Conservation (phyloP, 2,329 filamentous ascomycete species). For the Cercospora sp. region DNA sequence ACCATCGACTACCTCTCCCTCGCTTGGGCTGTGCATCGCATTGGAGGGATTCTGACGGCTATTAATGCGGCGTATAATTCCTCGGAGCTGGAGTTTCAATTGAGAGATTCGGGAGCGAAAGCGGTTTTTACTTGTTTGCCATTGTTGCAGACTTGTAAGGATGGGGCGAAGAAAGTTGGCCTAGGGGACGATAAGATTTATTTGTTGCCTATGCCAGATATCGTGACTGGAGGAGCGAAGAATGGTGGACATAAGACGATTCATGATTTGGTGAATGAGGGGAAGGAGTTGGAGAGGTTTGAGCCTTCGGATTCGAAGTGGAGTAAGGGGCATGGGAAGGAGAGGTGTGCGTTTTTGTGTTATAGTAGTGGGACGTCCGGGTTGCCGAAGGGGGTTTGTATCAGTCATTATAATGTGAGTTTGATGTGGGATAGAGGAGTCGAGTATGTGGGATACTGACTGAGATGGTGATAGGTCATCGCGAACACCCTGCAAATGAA, state of each 20-base stretch:
- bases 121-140: slow-evolving; percentile 71
- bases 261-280: slow-evolving; percentile 64
- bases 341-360: slow-evolving; percentile 72
- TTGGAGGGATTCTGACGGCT: slow-evolving; percentile 72
- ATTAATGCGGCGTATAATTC: slow-evolving; percentile 74
- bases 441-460: too few species aligned
- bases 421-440: too few species aligned
- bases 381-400: slow-evolving; percentile 73
- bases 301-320: slow-evolving; percentile 55
- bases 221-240: slow-evolving; percentile 51
- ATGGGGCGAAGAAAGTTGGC: slow-evolving; percentile 63
- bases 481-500: slow-evolving; percentile 68
- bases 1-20: slow-evolving; percentile 77
- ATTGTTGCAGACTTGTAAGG: slow-evolving; percentile 63
- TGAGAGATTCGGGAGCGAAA: slow-evolving; percentile 67
- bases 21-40: slow-evolving; percentile 70
- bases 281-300: slow-evolving; percentile 55
- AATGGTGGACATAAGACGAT: slow-evolving; percentile 62
- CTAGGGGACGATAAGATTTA: slow-evolving; percentile 67
- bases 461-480: slow-evolving; percentile 52
- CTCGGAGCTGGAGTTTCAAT: slow-evolving; percentile 69
- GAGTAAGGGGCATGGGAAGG: slow-evolving; percentile 64
- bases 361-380: slow-evolving; percentile 81
- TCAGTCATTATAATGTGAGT: slow-evolving; percentile 67
- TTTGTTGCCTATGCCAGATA: slow-evolving; percentile 66